Evolutionary conservation across 2,329 filamentous ascomycete genomes (phyloP).

Genomic region (Diaporthe sp.): DNA sequence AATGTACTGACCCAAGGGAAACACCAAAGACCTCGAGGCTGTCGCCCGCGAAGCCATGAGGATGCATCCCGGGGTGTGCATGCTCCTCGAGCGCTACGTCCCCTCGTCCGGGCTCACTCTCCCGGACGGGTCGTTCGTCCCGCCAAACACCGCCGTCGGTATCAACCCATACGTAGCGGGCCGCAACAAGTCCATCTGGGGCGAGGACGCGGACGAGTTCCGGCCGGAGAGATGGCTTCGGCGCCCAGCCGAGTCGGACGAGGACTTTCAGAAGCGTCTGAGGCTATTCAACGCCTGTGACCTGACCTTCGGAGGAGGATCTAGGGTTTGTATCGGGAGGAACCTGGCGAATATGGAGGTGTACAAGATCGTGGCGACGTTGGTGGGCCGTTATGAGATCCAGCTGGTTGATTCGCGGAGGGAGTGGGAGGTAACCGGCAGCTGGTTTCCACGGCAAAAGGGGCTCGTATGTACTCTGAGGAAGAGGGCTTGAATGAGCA

Average conservation of each 20-base stretch:
- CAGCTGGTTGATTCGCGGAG: constrained; percentile 20
- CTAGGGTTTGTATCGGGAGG: constrained; percentile 35
- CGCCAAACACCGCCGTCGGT: constrained; percentile 22
- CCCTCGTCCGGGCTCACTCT: constrained; percentile 55
- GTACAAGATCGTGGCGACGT: constrained; percentile 27
- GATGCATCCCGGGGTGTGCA: constrained; percentile 61
- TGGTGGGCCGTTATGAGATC: constrained; percentile 29
- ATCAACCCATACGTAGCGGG: constrained; percentile 31
- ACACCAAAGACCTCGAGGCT: constrained; percentile 57
- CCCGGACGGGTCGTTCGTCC: constrained; percentile 49
- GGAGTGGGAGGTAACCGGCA: constrained; percentile 38
- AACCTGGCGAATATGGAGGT: constrained; percentile 32
- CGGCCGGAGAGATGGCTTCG: constrained; percentile 35
- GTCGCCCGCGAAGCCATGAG: constrained; percentile 66
- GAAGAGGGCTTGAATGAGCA: background rate
- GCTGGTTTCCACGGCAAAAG: background rate
- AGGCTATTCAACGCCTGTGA: constrained; percentile 15
- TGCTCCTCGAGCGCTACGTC: constrained; percentile 64
- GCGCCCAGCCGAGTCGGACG: no score
- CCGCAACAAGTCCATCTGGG: constrained; percentile 34
- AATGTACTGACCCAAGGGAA: no score
- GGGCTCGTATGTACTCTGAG: background rate
- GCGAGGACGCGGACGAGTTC: constrained; percentile 33
- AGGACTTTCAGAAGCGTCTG: constrained; percentile 6
- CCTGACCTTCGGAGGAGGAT: constrained; percentile 24